Conservation (phyloP, 1,284 basidiomycete species). For the Entoloma clypeatum region DNA sequence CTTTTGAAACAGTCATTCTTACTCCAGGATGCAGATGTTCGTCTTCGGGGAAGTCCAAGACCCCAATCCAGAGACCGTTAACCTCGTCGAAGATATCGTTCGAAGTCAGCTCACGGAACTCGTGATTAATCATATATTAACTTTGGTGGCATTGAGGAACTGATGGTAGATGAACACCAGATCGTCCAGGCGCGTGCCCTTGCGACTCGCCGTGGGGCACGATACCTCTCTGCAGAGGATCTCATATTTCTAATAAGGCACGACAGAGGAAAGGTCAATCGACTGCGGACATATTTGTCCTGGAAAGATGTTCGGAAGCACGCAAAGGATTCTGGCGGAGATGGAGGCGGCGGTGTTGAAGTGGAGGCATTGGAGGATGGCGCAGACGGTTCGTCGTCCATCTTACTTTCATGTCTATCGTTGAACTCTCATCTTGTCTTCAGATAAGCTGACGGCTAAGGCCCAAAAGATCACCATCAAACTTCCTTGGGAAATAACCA, state of each 20-base stretch:
- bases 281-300: slow-evolving; percentile 89
- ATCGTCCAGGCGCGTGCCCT: slow-evolving; percentile 87
- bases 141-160: no score
- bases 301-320: slow-evolving; percentile 99
- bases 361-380: slow-evolving; percentile 76
- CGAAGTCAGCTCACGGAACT: slow-evolving; percentile 91
- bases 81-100: slow-evolving; percentile 95
- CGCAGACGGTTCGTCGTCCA: slow-evolving; percentile 53
- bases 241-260: slow-evolving; percentile 96
- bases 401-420: background rate
- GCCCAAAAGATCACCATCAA: slow-evolving; percentile 94
- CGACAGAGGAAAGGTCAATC: slow-evolving; percentile 92
- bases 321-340: slow-evolving; percentile 84
- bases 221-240: slow-evolving; percentile 89
- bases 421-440: background rate
- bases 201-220: slow-evolving; percentile 78
- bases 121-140: no score
- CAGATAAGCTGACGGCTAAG: slow-evolving; percentile 79
- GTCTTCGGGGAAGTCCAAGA: slow-evolving; percentile 96
- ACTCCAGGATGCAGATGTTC: slow-evolving; percentile 67
- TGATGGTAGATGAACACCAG: slow-evolving; percentile 43
- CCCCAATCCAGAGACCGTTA: slow-evolving; percentile 83
- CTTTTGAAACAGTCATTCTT: background rate
- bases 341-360: slow-evolving; percentile 76
- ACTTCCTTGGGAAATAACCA: slow-evolving; percentile 93